phyloP scores from a whole-genome alignment of 345 rosid genomes.

The Odontarrhena argentea region DNA sequence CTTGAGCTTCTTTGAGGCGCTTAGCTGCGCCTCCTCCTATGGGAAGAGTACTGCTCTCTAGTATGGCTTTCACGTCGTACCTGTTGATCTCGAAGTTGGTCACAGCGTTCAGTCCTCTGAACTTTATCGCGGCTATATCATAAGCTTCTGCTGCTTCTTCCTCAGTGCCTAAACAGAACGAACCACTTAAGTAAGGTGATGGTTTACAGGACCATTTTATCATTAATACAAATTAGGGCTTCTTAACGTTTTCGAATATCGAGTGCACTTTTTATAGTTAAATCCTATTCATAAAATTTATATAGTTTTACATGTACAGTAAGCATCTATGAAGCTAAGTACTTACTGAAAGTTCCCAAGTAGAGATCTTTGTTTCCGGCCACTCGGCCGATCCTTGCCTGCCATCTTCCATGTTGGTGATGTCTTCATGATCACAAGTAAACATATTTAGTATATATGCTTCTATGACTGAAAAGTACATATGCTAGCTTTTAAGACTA shows the following conservation, averaged over 20 bases:
- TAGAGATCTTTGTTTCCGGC: constrained; percentile 99
- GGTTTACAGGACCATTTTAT: not conserved
- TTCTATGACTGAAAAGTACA: too few relatives aligned
- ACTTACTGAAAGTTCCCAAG: constrained; percentile 94
- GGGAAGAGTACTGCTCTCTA: constrained; percentile 90
- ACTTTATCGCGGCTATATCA: constrained; percentile 96
- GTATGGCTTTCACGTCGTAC: constrained; percentile 90
- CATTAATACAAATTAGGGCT: not conserved
- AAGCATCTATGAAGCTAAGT: not conserved
- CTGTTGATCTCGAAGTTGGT: constrained; percentile 98
- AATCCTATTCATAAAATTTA: not conserved
- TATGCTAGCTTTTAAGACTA: not conserved
- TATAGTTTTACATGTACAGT: not conserved
- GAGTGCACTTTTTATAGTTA: not conserved
- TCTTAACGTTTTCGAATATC: not conserved
- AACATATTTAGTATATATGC: constrained; percentile 11
- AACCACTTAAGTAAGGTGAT: constrained; percentile 8
- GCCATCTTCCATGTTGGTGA: constrained; percentile 99
- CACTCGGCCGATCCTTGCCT: constrained; percentile 98
- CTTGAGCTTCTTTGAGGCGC: constrained; percentile 93
- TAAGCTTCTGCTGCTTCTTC: constrained; percentile 99
- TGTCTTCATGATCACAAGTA: constrained; percentile 58
- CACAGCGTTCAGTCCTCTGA: constrained; percentile 89
- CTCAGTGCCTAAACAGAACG: constrained; percentile 65
- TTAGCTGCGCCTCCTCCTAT: constrained; percentile 98